Conservation (phyloP, 306 rosid genomes). For the Quercus ilex region DNA sequence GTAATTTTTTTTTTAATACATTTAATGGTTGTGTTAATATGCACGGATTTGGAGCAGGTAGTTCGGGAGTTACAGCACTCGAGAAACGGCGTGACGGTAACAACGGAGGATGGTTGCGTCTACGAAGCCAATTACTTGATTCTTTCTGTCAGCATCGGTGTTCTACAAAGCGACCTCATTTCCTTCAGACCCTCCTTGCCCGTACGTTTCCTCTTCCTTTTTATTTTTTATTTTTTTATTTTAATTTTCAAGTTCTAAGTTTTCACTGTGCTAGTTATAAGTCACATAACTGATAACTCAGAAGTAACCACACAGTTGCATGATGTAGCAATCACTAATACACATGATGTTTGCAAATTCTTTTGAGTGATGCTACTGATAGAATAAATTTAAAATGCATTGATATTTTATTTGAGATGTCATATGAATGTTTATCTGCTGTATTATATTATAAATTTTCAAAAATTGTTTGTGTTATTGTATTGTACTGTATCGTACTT, state of each 20-base stretch:
- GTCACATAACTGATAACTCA: neutral
- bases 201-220: slow-evolving; percentile 43
- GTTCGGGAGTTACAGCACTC: slow-evolving; percentile 86
- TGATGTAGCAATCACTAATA: slow-evolving; percentile 23
- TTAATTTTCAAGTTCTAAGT: neutral
- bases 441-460: too few relatives aligned
- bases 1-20: neutral
- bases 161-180: slow-evolving; percentile 88
- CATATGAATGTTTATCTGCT: too few relatives aligned
- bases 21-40: slow-evolving; percentile 14
- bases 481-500: too few relatives aligned
- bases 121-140: slow-evolving; percentile 76
- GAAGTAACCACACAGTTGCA: neutral
- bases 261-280: neutral
- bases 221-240: neutral
- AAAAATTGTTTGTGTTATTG: too few relatives aligned
- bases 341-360: too few relatives aligned
- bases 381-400: too few relatives aligned
- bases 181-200: slow-evolving; percentile 85
- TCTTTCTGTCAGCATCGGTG: slow-evolving; percentile 93
- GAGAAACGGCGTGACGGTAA: slow-evolving; percentile 74
- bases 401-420: too few relatives aligned
- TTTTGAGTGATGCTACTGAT: too few relatives aligned
- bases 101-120: slow-evolving; percentile 84
- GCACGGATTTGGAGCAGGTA: slow-evolving; percentile 64